Evolutionary conservation across 2,329 filamentous ascomycete species (phyloP).

Genomic region (Torrubiella hemipterigena): DNA sequence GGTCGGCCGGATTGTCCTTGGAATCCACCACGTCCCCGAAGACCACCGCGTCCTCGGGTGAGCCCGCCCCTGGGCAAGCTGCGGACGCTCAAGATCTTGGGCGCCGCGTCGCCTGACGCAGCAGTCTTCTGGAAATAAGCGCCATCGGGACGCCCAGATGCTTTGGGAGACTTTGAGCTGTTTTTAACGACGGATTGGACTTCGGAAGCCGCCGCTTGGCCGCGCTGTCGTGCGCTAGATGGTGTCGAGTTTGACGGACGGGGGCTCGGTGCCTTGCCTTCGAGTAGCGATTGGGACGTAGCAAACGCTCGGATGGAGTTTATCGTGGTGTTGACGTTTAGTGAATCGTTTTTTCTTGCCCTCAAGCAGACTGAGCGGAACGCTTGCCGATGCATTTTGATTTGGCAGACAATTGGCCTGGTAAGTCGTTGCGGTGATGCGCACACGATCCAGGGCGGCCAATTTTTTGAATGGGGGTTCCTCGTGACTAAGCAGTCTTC

Average conservation of each 20-base stretch:
- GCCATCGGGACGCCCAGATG: slow-evolving; percentile 2
- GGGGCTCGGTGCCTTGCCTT: slow-evolving; percentile 10
- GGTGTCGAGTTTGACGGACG: slow-evolving; percentile 8
- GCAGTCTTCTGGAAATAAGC: too few species aligned
- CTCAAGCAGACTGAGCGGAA: slow-evolving; percentile 24
- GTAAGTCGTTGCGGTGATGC: too few species aligned
- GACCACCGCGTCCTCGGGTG: slow-evolving; percentile 14
- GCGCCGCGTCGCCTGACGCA: slow-evolving; percentile 9
- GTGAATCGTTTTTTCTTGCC: slow-evolving; percentile 21
- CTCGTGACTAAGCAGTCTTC: not conserved
- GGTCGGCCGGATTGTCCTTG: not conserved
- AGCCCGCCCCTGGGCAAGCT: slow-evolving; percentile 22
- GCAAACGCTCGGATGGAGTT: slow-evolving; percentile 25
- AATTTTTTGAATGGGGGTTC: not conserved
- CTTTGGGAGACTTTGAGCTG: slow-evolving; percentile 5
- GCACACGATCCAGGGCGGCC: too few species aligned
- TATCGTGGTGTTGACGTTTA: slow-evolving; percentile 17
- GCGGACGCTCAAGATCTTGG: slow-evolving; percentile 26
- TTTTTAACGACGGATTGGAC: slow-evolving; percentile 18
- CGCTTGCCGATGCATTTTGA: slow-evolving; percentile 24
- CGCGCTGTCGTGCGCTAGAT: slow-evolving; percentile 16
- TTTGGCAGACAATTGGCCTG: slow-evolving; percentile 2
- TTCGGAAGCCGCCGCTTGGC: slow-evolving; percentile 20
- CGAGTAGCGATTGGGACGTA: slow-evolving; percentile 21
- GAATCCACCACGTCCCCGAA: slow-evolving; percentile 10